Conservation (phyloP, 2,329 filamentous ascomycete genomes). For the Botrytis cinerea region DNA sequence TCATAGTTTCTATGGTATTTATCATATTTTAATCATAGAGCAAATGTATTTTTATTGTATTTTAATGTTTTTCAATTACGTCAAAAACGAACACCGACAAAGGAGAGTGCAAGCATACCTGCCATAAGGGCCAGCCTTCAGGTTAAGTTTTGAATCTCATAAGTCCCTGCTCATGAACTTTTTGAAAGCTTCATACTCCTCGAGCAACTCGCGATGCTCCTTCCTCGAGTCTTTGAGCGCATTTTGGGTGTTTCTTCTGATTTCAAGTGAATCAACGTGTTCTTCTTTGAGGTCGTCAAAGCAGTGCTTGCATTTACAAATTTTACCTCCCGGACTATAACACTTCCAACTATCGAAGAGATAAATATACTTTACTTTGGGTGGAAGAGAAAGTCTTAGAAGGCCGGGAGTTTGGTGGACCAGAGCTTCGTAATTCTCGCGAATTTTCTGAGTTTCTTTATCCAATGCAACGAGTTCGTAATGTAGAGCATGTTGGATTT, state of each 20-base stretch:
- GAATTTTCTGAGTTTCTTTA: neutral
- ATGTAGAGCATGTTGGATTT: too few relatives aligned
- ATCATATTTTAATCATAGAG: neutral
- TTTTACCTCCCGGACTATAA: too few relatives aligned
- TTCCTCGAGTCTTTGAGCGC: neutral
- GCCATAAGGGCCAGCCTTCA: neutral
- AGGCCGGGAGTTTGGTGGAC: neutral
- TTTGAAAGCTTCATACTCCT: neutral
- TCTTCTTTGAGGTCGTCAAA: neutral
- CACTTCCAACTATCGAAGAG: accelerated
- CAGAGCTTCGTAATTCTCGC: neutral
- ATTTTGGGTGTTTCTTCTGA: neutral
- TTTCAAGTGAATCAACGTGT: neutral
- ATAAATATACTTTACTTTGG: neutral
- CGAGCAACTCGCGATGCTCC: neutral
- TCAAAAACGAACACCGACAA: neutral
- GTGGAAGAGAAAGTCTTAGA: neutral
- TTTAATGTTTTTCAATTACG: neutral
- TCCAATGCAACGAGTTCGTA: neutral
- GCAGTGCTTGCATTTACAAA: neutral
- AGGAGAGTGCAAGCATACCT: neutral
- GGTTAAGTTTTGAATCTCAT: too few relatives aligned
- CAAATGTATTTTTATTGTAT: neutral
- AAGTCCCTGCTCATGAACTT: neutral
- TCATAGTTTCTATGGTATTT: neutral